Evolutionary conservation across 2,329 filamentous ascomycete genomes (phyloP), one percentile per base, ranked within the genome.

Genomic region (Xylariomycetidae sp.): DNA sequence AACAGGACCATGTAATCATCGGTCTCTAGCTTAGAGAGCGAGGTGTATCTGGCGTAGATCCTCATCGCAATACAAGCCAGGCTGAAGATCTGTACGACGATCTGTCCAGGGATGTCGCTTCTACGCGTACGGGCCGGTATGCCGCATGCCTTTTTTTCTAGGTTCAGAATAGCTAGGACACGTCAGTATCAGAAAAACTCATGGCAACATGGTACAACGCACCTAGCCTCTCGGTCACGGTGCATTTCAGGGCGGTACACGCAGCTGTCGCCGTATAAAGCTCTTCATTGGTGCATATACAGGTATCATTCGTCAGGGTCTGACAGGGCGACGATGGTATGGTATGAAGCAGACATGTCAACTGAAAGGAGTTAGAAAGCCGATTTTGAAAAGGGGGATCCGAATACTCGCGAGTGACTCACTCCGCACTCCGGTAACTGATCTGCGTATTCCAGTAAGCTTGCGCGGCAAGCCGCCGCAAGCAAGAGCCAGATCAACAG

Each of bases 161-260:
- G 27, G 14, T 27, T 38, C 10, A 30, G 36, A 3, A 36, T 23
- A n/a, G 26, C 39, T 39, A n/a, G 12, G 8, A 20, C 5, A 8
- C 14, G 6, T 26, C 16, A 34, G 23, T 8, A 23, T 8, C 8
- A 23, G n/a, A n/a, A 23, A 23, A 23, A 23, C 8, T 23, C 20
- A 23, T 23, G n/a, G n/a, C n/a, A n/a, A 8, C n/a, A 23, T 23
- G 8, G 8, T 23, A 8, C n/a, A 8, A 35, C 34, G 17, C 28
- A 33, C 36, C 6, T 4, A 37, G 25, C 14, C 26, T 18, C 11
- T 42, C 31, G 10, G 33, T n/a, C n/a, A 40, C 26, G 9, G 37
- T 37, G 26, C 40, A 40, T 2, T 16, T 38, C 9, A 12, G 19
- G 14, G 49, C 49, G 25, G 53, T 69, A 9, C 70, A 63, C 28